Conservation (phyloP, 2,329 filamentous ascomycete genomes). For the Fusarium mexicanum region DNA sequence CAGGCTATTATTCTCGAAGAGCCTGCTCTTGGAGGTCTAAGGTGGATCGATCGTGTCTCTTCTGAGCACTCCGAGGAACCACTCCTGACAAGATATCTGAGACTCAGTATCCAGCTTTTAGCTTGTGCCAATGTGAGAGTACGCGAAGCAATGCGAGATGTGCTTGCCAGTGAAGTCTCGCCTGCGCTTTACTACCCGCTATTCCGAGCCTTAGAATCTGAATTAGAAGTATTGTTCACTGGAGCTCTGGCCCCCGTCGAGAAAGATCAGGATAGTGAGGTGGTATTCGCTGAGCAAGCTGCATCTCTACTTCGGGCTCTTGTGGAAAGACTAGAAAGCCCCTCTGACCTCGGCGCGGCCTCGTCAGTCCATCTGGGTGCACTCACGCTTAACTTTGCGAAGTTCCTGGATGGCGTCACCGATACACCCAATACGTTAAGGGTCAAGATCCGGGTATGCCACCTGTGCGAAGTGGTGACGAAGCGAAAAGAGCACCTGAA, state of each 20-base stretch:
- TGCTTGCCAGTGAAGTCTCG: conserved; percentile 72
- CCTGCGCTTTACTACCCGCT: conserved; percentile 69
- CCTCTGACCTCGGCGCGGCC: conserved; percentile 69
- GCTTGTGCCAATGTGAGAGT: conserved; percentile 72
- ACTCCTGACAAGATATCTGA: conserved; percentile 67
- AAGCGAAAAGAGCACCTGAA: conserved; percentile 75
- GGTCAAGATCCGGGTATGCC: conserved; percentile 76
- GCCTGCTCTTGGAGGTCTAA: conserved; percentile 62
- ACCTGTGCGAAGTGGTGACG: conserved; percentile 71
- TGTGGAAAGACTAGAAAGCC: conserved; percentile 71
- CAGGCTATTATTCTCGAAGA: conserved; percentile 68
- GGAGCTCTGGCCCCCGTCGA: conserved; percentile 62
- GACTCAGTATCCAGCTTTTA: conserved; percentile 71
- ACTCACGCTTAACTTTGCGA: conserved; percentile 72
- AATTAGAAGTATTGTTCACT: conserved; percentile 71
- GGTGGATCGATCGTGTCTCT: conserved; percentile 71
- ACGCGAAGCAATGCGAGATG: conserved; percentile 73
- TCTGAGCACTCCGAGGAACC: conserved; percentile 70
- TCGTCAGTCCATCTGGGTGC: conserved; percentile 72
- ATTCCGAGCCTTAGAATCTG: conserved; percentile 71
- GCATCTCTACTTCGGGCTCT: conserved; percentile 70
- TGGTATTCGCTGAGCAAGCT: conserved; percentile 74
- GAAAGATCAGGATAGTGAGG: conserved; percentile 66
- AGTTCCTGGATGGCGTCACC: conserved; percentile 68
- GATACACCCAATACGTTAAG: conserved; percentile 66